Base-by-base conservation (phyloP, 108 stramenopile species). In the Nitzschia putrida region DNA sequence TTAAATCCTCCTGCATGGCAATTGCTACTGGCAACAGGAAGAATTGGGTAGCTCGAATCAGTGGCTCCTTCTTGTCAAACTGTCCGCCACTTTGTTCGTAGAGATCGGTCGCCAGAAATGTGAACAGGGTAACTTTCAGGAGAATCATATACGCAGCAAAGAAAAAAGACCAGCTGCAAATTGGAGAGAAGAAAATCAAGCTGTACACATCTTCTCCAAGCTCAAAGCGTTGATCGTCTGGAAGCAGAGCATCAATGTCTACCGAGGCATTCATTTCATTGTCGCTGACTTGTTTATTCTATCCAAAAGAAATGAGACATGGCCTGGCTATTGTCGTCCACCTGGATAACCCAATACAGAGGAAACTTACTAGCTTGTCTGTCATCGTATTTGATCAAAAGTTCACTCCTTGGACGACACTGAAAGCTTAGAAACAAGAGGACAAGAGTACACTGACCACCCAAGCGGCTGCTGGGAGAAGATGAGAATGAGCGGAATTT, bases 1-100 rank as follows among this genome's bases (percentile, higher is more conserved):
- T 82, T 7, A 87, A 43, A 68, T 87, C 86, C 41, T 82, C 81
- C 69, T 87, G 83, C 67, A 83, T 68, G 3, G 82, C 79, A 1
- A 87, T 64, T n/a, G 76, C 73, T 12, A 87, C 82, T 0, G 82
- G 83, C 18, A 87, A 45, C 39, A 84, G 50, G 11, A 87, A 69
- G 21, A 84, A 83, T 60, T 87, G 83, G 1, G 83, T 73, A 11
- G 58, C 57, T 60, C 64, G 57, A 25, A 74, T 57, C 22, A 71
- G 21, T 16, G 38, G 41, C 7, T 42, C 25, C 45, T 68, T 67
- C 14, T 71, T 51, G 21, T 66, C 39, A 42, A 51, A 74, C 29
- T 61, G 1, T 37, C 68, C 68, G 7, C 53, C 37, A 18, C 61
- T 56, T 47, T 63, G 68, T 24, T 53, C 45, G 29, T 65, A 63